These are phyloP conservation scores for Fusarium siculi DNA, from an alignment of 2,329 filamentous ascomycete species.

Conservation along the genomic window DNA sequence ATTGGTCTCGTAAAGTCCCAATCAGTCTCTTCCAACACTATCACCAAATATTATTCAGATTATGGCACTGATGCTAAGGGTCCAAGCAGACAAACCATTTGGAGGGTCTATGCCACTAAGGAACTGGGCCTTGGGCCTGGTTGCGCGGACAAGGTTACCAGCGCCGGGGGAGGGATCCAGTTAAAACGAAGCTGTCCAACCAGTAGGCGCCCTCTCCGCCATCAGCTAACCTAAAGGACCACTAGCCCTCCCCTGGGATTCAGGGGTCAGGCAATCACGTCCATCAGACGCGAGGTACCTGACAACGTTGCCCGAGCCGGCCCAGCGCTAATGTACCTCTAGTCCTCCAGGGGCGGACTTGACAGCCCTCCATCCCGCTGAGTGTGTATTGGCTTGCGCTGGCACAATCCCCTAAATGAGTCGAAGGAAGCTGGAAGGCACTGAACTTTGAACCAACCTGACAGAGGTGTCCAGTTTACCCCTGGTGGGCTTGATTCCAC, in stretches of 20 bases:
- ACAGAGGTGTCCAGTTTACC: background rate
- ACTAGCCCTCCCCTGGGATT: conserved; percentile 17
- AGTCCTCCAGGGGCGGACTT: conserved; percentile 33
- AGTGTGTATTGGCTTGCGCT: background rate
- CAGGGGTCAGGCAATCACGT: conserved; percentile 36
- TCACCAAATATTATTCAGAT: conserved; percentile 10
- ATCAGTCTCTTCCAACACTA: background rate
- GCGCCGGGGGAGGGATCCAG: conserved; percentile 15
- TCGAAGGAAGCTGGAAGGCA: conserved; percentile 30
- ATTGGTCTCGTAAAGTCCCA: background rate
- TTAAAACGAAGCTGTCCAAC: conserved; percentile 11
- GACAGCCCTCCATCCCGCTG: conserved; percentile 38
- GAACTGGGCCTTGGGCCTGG: background rate
- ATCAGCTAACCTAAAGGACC: conserved; percentile 5
- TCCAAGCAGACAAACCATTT: conserved; percentile 26
- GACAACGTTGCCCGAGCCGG: conserved; percentile 25
- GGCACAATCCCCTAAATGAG: conserved; percentile 18
- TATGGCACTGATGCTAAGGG: conserved; percentile 35
- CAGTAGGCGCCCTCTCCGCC: conserved; percentile 34
- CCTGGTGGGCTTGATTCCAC: conserved; percentile 31
- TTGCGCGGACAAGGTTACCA: conserved; percentile 37
- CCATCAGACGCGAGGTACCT: conserved; percentile 32
- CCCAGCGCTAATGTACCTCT: conserved; percentile 34
- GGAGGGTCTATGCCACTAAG: conserved; percentile 35
- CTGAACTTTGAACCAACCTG: background rate